Base-by-base conservation (phyloP, 257 asterid genomes). In the Ocimum tenuiflorum region DNA sequence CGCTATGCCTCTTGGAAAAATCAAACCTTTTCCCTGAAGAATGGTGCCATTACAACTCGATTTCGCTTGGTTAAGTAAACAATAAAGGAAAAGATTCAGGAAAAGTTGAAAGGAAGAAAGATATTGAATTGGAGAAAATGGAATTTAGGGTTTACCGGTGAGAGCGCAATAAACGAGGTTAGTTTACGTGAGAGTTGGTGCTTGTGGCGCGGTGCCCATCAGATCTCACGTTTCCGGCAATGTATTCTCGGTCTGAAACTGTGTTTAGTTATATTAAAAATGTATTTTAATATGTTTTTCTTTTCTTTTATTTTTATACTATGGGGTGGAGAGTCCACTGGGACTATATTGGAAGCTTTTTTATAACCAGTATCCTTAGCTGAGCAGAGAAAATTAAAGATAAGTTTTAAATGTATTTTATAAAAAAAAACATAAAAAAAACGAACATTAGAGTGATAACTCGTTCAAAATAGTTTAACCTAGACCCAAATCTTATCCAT, bases 131-230 rank as follows among this genome's bases (percentile, higher is more conserved):
- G 8, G 17, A 65, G 9, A 19, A 38, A 13, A 19, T 5, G 59
- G 76, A 69, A 53, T 43, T 69, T 74, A 74, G 77, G 80, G 79
- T 74, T 78, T 67, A 70, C 9, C 31, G 23, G 72, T 29, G 72
- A 53, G 9, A 35, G 71, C 18, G 74, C 43, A 59, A 53, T 7
- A 50, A 39, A 35, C 7, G 12, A 50, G 58, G 24, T 47, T 24
- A 29, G 15, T 41, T 36, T 10, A 13, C 63, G 52, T 71, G 58
- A 3, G 42, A 59, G 58, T 66, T 5, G 33, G 66, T 66, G 73
- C 55, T 19, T 49, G 61, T 3, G 54, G 48, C 14, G 46, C 47
- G 45, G 43, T 54, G 52, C 24, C 20, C 14, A 48, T 46, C 55
- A 67, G 74, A 74, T 61, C 78, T 35, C 50, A 13, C 51, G 65